phyloP scores from a whole-genome alignment of 2,329 filamentous ascomycete species.

The Chrysoporthe austroafricana region DNA sequence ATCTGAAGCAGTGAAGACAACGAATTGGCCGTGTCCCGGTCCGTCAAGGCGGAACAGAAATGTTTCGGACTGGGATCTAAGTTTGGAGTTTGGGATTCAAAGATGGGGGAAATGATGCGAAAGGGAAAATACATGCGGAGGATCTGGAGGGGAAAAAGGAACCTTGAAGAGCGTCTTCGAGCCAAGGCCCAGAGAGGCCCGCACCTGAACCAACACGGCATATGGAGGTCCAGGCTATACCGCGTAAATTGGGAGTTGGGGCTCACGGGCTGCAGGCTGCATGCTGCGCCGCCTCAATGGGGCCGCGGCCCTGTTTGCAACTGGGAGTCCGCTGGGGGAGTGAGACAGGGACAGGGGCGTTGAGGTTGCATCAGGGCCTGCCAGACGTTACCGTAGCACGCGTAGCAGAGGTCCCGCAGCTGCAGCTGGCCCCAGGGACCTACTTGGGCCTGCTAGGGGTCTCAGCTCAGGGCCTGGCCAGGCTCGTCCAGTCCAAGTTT shows the following conservation, averaged over 20 bases:
- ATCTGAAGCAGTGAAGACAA: slow-evolving; percentile 17
- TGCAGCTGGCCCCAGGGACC: not conserved
- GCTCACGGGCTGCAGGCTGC: not conserved
- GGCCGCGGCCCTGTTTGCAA: not conserved
- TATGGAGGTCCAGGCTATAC: slow-evolving; percentile 3
- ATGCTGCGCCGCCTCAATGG: slow-evolving; percentile 12
- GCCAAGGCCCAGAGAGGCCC: not conserved
- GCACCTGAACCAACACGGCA: not conserved
- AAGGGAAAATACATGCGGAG: slow-evolving; percentile 7
- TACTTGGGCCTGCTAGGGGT: not conserved
- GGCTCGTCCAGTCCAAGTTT: no score
- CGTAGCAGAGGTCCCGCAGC: not conserved
- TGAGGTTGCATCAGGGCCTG: not conserved
- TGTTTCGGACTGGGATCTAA: slow-evolving; percentile 28
- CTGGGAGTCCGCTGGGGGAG: not conserved
- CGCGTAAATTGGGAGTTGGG: not conserved
- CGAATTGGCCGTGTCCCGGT: slow-evolving; percentile 6
- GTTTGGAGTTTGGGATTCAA: slow-evolving; percentile 5
- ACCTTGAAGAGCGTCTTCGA: not conserved
- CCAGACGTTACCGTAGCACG: slow-evolving; percentile 2
- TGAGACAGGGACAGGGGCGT: not conserved
- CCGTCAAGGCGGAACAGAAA: slow-evolving; percentile 19
- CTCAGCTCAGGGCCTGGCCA: no score
- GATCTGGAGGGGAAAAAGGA: slow-evolving; percentile 2
- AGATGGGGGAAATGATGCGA: slow-evolving; percentile 1